These are phyloP conservation scores for Cordyceps fumosorosea DNA, from an alignment of 2,329 filamentous ascomycete genomes.

Conservation along the genomic window DNA sequence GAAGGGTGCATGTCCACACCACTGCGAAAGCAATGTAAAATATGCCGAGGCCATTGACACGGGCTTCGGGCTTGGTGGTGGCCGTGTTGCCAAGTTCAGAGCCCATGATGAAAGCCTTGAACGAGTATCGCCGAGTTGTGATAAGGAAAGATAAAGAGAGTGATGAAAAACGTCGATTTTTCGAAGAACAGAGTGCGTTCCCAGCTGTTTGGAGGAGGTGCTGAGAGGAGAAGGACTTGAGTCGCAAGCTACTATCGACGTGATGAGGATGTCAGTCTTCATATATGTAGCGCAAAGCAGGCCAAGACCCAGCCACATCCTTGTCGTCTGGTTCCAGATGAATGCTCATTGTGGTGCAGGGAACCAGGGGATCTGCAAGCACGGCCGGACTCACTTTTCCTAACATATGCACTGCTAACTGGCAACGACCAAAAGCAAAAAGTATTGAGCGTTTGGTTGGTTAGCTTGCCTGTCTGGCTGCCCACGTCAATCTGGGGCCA, in stretches of 20 bases:
- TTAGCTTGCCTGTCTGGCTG: neutral
- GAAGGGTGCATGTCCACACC: conserved; percentile 33
- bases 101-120: neutral
- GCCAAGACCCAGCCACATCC: neutral
- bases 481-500: neutral
- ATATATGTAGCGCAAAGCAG: neutral
- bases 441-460: neutral
- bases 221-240: neutral
- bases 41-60: conserved; percentile 33
- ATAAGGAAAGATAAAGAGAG: neutral
- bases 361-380: neutral
- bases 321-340: neutral
- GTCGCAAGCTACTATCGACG: neutral
- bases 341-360: neutral
- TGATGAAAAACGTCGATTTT: neutral
- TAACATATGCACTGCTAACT: neutral
- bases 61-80: conserved; percentile 25
- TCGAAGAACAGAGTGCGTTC: neutral
- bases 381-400: neutral
- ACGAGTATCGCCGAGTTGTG: neutral
- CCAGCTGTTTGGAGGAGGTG: neutral
- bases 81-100: conserved; percentile 26
- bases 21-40: conserved; percentile 33
- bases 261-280: neutral
- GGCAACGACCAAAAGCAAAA: conserved; percentile 1